Evolutionary conservation across 2,329 filamentous ascomycete species (phyloP).

Genomic region (Curvularia spicifera): DNA sequence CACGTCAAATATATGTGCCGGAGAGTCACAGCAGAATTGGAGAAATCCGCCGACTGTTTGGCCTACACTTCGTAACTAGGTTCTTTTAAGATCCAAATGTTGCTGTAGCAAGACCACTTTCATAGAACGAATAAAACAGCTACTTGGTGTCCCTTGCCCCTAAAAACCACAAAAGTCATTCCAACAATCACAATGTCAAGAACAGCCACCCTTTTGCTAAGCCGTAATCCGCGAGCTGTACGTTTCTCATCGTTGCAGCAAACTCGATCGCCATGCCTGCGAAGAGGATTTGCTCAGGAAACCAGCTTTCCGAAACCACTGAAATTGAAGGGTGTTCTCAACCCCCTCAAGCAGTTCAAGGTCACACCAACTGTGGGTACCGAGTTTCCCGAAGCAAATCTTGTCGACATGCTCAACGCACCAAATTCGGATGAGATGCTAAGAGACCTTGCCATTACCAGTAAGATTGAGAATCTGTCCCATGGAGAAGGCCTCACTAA

Average conservation of each 20-base stretch:
- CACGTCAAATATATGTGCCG: constrained; percentile 7
- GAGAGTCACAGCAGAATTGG: background rate
- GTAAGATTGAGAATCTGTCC: background rate
- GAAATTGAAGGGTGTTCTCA: constrained; percentile 7
- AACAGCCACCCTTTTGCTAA: constrained; percentile 4
- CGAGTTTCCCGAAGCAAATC: constrained; percentile 12
- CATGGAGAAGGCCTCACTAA: constrained; percentile 1
- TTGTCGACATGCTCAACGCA: constrained; percentile 11
- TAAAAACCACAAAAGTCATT: background rate
- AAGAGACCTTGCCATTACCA: constrained; percentile 10
- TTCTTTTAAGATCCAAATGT: background rate
- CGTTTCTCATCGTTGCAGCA: background rate
- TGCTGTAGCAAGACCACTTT: constrained; percentile 5
- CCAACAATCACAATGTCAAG: constrained; percentile 11
- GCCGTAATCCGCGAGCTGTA: constrained; percentile 2
- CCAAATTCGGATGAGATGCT: constrained; percentile 11
- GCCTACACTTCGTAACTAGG: background rate
- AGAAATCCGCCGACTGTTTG: constrained; percentile 10
- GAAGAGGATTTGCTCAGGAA: constrained; percentile 12
- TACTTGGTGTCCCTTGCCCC: background rate
- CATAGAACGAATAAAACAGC: background rate
- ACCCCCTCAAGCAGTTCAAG: constrained; percentile 10
- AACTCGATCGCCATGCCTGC: constrained; percentile 9
- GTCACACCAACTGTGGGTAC: constrained; percentile 15
- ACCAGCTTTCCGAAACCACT: constrained; percentile 11